Evolutionary conservation across 345 rosid species (phyloP).

Genomic region (Citrus sp.): DNA sequence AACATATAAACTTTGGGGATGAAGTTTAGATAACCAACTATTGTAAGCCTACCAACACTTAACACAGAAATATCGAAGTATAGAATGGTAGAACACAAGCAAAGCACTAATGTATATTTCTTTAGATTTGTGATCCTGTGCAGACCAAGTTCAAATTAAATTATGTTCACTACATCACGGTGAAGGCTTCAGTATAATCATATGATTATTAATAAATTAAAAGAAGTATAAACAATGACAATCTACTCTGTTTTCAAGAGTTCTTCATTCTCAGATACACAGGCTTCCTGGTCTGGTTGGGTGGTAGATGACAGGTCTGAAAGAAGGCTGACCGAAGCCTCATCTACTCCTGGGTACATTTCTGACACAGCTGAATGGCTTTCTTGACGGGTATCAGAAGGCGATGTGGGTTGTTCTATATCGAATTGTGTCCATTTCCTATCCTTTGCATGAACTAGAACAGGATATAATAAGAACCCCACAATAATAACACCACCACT

Average conservation of each 20-base stretch:
- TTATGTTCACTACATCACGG: not conserved
- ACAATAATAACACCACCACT: constrained; percentile 50
- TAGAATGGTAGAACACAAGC: not conserved
- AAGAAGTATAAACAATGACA: not conserved
- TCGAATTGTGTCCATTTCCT: constrained; percentile 49
- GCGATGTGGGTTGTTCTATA: constrained; percentile 20
- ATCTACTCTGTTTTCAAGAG: constrained; percentile 30
- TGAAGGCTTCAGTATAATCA: not conserved
- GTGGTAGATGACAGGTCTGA: constrained; percentile 5
- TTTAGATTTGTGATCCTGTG: not conserved
- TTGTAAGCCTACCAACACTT: not conserved
- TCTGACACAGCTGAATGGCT: constrained; percentile 19
- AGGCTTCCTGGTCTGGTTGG: constrained; percentile 10
- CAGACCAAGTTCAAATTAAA: not conserved
- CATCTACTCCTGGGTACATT: constrained; percentile 41
- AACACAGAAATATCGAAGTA: too few species aligned
- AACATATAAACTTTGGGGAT: not conserved
- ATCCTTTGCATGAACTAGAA: constrained; percentile 44
- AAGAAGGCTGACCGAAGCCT: constrained; percentile 50
- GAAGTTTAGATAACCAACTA: not conserved
- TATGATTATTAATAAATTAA: not conserved
- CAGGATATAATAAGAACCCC: constrained; percentile 62
- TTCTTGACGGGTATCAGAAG: not conserved
- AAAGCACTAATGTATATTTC: not conserved
- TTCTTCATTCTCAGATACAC: constrained; percentile 19